Base-by-base conservation (phyloP, 352 stramenopile genomes). In the Plasmopara muralis region DNA sequence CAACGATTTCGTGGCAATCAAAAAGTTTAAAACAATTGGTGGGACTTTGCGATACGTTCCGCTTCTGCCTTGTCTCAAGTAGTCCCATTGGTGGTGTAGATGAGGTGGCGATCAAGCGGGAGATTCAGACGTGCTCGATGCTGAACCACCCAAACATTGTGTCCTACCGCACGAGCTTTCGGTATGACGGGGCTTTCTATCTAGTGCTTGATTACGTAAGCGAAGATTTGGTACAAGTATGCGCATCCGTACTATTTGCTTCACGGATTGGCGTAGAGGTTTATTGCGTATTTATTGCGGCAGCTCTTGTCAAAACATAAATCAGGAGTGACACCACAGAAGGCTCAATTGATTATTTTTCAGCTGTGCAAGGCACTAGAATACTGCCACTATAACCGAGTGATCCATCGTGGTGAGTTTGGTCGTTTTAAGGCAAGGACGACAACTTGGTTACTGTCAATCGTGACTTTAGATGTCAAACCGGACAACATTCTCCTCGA, bases 61-160 rank as follows among this genome's bases (percentile, higher is more conserved):
- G 7, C 40, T 4, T 29, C 20, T 37, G 16, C 41, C 42, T 15
- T 9, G 5, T 47, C 29, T 8, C 8, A 25, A 48, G 10, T 43
- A 41, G 1, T 43, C 4, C 48, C 16, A 18, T 15, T 46, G 15
- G 0, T 56, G 6, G 34, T 29, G 10, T 38, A 87, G 81, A 89
- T 56, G 79, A 92, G 34, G 71, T 84, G 44, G 52, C 89, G 25
- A 89, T 79, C 0, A 87, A 83, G 62, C 75, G 82, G 20, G 82
- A 92, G 60, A 78, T 92, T 48, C 82, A 89, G 48, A 77, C 76
- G 18, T 89, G 78, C 44, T 88, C 82, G 14, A 92, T 89, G 78
- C 72, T 92, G 10, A 90, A 61, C 38, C 82, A 92, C 29, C 68
- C 77, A 29, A 74, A 82, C 43, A 92, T 92, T 47, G 79, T 92